Base-by-base conservation (phyloP, 495 filamentous ascomycete genomes). In the Hypomontagnella monticulosa region DNA sequence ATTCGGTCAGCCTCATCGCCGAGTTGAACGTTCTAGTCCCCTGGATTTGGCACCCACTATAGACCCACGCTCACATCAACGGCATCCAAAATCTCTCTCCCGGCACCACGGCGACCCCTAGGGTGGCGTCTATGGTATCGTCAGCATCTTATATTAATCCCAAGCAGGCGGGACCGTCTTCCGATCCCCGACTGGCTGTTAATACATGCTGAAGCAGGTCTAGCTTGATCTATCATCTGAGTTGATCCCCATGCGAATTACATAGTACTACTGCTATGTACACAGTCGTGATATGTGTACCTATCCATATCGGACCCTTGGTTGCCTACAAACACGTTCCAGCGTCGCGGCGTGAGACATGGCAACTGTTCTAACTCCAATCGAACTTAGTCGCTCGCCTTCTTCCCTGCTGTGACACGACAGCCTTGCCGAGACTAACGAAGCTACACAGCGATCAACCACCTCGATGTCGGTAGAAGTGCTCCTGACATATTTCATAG, bases 101-200 rank as follows among this genome's bases (percentile, higher is more conserved):
- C 53, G 47, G 37, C 41, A n/a, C 19, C 27, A 11, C 53, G 61
- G 61, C 47, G 53, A 46, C 41, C 37, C 61, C 61, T 57, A 56
- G 33, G 14, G 49, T 16, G 33, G 32, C 20, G 36, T 43, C 18
- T 40, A 48, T 8, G 34, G 37, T 56, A 57, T 49, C 49, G 54
- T 65, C 62, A 65, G 62, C 58, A 54, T 66, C 56, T 66, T 61
- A 66, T 56, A 51, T 51, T 49, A 20, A 49, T 66, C 30, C 49
- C 56, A 56, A 59, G 23, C 27, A 46, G 34, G 49, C 55, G 55
- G 62, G 62, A 65, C 62, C 7, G 20, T 11, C 55, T 37, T 41
- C 50, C 41, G 50, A 56, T 40, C 44, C 40, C 49, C 49, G 44
- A 12, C 34, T 8, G 12, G 40, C 14, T 42, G 42, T 23, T 16